Conservation (phyloP, 1,284 basidiomycete species). For the Coriolopsis trogii region DNA sequence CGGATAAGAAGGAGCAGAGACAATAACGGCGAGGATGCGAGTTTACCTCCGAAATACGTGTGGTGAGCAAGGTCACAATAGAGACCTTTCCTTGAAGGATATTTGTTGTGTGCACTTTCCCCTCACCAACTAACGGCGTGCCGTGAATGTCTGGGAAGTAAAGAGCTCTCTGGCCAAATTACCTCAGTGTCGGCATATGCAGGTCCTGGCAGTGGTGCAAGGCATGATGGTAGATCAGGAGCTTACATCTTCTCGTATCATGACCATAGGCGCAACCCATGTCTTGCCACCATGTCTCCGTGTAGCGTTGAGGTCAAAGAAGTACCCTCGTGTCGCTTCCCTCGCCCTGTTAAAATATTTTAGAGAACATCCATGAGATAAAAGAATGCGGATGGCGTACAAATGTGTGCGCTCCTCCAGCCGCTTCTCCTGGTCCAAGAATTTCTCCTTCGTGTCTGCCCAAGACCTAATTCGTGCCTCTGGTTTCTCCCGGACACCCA, state of each 20-base stretch:
- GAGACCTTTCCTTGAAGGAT: conserved; percentile 79
- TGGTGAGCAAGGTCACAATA: conserved; percentile 80
- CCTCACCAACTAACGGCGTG: conserved; percentile 57
- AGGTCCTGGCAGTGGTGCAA: no score
- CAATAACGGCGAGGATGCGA: background rate
- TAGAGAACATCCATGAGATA: background rate
- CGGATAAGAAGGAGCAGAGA: background rate
- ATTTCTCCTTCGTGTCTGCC: conserved; percentile 69
- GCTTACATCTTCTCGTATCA: conserved; percentile 89
- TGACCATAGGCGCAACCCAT: conserved; percentile 89
- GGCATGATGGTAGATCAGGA: background rate
- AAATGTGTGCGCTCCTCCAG: conserved; percentile 76
- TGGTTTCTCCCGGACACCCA: conserved; percentile 72
- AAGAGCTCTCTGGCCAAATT: conserved; percentile 70
- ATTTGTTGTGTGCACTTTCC: conserved; percentile 75
- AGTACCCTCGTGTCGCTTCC: conserved; percentile 89
- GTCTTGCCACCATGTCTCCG: conserved; percentile 89
- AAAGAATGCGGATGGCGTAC: conserved; percentile 43
- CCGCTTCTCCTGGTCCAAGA: conserved; percentile 73
- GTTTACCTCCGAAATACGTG: conserved; percentile 83
- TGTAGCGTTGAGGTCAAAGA: conserved; percentile 86
- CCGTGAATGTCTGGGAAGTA: conserved; percentile 93
- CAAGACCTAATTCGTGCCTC: conserved; percentile 59
- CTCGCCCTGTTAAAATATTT: conserved; percentile 61
- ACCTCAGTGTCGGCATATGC: no score